Conservation (phyloP, 2,329 filamentous ascomycete genomes). For the Rosellinia necatrix region DNA sequence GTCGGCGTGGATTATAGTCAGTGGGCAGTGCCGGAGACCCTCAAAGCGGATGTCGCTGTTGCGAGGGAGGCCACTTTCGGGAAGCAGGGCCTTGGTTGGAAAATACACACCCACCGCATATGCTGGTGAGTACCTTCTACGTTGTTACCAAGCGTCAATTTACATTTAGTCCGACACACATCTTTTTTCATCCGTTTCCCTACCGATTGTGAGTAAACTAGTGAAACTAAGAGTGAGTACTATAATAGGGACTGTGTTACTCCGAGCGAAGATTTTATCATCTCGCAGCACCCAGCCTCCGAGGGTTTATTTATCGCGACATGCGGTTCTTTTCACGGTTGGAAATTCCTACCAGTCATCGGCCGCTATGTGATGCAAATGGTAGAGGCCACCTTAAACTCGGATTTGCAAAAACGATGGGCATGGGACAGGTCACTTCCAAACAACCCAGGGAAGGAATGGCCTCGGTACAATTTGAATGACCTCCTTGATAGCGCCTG, state of each 20-base stretch:
- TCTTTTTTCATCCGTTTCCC: background rate
- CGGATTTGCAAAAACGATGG: slow-evolving; percentile 54
- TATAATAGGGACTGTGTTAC: slow-evolving; percentile 71
- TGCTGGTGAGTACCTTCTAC: slow-evolving; percentile 60
- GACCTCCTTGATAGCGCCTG: slow-evolving; percentile 44
- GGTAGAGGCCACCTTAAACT: slow-evolving; percentile 51
- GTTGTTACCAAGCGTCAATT: background rate
- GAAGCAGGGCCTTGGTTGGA: slow-evolving; percentile 57
- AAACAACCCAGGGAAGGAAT: slow-evolving; percentile 59
- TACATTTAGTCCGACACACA: background rate
- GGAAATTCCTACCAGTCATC: slow-evolving; percentile 69
- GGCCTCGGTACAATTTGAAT: slow-evolving; percentile 61
- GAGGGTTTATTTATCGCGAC: slow-evolving; percentile 64
- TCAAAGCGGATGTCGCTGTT: slow-evolving; percentile 64
- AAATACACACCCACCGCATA: slow-evolving; percentile 65
- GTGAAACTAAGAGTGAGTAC: background rate
- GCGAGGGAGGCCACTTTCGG: slow-evolving; percentile 65
- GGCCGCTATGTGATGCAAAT: slow-evolving; percentile 66
- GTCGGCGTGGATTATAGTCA: slow-evolving; percentile 61
- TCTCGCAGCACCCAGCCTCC: slow-evolving; percentile 58
- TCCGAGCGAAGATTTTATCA: slow-evolving; percentile 64
- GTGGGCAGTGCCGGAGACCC: slow-evolving; percentile 60
- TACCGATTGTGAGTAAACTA: background rate
- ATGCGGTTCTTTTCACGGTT: slow-evolving; percentile 69
- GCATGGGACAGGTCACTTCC: slow-evolving; percentile 65